Base-by-base conservation (phyloP, 2,329 filamentous ascomycete genomes). In the Aspergillus bombycis region DNA sequence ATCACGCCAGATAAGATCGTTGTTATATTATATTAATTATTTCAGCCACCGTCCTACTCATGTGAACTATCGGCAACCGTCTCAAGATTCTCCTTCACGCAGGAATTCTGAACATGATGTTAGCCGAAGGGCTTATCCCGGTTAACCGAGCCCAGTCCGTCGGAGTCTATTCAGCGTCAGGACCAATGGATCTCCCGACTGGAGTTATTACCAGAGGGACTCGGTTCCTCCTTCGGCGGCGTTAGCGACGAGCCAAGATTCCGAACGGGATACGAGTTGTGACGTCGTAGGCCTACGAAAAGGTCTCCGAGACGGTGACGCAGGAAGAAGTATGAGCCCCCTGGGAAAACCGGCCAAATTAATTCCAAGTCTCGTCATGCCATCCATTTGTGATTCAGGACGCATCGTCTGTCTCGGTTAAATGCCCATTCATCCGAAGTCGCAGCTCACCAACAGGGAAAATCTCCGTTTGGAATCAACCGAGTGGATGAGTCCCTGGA, bases 401-500 rank as follows among this genome's bases (percentile, higher is more conserved):
- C 38, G 32, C 32, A 23, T 55, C 32, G 3, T 34, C 2, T 1
- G n/a, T 23, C 38, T 66, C 65, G 65, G 65, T 55, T 65, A 66
- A 66, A 53, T 58, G 12, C 9, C 10, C 30, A 64, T 65, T 63
- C 55, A 61, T 32, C 41, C 62, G 57, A 48, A 16, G 32, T 28
- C 43, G 38, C 21, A 8, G 26, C 57, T 41, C 50, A 66, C 57
- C 19, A 65, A 65, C 23, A 58, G 46, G 63, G 59, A 61, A 65
- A 64, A 64, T 59, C 53, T 65, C 65, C 61, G 57, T 45, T 28
- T 16, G 50, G 26, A 67, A 68, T 65, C 7, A 68, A 62, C 66
- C 66, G 64, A 67, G 62, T 68, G 64, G 66, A 63, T 43, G 28
- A 28, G 32, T 26, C 30, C 30, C 41, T 38, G 38, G 52, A 54